phyloP scores from a whole-genome alignment of 352 stramenopile species.

The Globisporangium middletonii region DNA sequence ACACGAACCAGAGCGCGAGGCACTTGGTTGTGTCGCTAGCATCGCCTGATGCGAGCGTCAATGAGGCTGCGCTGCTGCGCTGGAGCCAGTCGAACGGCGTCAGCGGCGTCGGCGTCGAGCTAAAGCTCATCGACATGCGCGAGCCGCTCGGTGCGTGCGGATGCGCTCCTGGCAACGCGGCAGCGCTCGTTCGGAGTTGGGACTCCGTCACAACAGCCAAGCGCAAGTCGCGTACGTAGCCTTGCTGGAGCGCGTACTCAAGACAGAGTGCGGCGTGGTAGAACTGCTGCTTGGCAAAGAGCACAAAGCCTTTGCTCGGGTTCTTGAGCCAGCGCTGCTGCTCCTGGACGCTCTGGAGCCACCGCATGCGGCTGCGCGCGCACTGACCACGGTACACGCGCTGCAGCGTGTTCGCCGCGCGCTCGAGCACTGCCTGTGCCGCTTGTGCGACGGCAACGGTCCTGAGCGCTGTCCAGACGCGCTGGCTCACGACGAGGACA shows the following conservation, averaged over 20 bases:
- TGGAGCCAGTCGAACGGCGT: constrained; percentile 19
- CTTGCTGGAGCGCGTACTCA: constrained; percentile 42
- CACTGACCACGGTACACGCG: constrained; percentile 35
- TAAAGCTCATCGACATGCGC: constrained; percentile 52
- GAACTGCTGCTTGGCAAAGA: constrained; percentile 31
- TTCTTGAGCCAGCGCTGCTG: constrained; percentile 46
- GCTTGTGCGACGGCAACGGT: constrained; percentile 18
- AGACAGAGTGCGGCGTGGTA: constrained; percentile 39
- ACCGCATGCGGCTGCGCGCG: constrained; percentile 27
- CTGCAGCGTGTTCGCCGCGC: constrained; percentile 32
- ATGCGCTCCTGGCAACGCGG: neutral
- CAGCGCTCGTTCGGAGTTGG: neutral
- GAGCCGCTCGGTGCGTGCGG: constrained; percentile 17
- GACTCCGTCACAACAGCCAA: neutral
- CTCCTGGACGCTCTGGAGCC: constrained; percentile 22
- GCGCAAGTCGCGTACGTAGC: constrained; percentile 17
- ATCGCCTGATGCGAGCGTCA: too few species aligned
- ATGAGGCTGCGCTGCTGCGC: neutral
- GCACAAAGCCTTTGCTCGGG: constrained; percentile 37
- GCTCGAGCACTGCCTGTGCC: constrained; percentile 14
- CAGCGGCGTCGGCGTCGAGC: constrained; percentile 20
- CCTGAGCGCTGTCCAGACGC: too few species aligned
- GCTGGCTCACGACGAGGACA: constrained; percentile 11
- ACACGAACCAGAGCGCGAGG: constrained; percentile 52
- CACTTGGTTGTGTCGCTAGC: constrained; percentile 2